A percentile compares a stretch with the other conserved stretches of the same genome.
Evolutionary conservation across 1,139 yeast genomes (phyloP).

Genomic region (Torulaspora globosa): DNA sequence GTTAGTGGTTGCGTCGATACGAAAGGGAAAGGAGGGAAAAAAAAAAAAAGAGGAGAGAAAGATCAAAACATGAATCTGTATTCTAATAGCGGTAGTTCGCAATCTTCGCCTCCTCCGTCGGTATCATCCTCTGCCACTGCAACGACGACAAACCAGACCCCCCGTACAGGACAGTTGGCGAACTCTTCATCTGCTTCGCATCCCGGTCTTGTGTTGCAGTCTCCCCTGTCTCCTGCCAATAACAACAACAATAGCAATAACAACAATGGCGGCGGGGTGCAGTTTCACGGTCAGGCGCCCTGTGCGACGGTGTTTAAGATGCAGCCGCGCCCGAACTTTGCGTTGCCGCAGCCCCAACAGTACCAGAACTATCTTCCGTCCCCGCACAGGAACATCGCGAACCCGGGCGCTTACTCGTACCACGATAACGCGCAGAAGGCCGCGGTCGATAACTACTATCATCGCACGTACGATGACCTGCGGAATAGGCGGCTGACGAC

Average conservation of each 20-base stretch:
- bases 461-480: constrained; percentile 8
- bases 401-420: constrained; percentile 8
- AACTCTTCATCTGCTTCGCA: not conserved
- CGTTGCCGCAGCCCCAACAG: constrained; percentile 4
- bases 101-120: not conserved
- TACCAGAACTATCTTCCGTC: constrained; percentile 12
- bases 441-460: constrained; percentile 13
- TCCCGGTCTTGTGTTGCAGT: not conserved
- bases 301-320: not conserved
- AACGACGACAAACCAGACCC: not conserved
- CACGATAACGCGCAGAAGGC: constrained; percentile 16
- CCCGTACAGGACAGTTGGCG: not conserved
- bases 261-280: too few relatives aligned
- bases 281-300: not conserved
- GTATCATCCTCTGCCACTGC: not conserved
- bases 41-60: not conserved
- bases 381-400: constrained; percentile 5
- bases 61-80: not conserved
- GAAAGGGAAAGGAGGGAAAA: too few relatives aligned
- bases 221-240: not conserved
- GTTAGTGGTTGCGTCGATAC: too few relatives aligned
- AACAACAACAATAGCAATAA: too few relatives aligned
- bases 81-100: not conserved
- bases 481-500: not conserved
- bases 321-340: constrained; percentile 2